Evolutionary conservation across 2,329 filamentous ascomycete species (phyloP), one percentile per base, ranked within the genome.

Genomic region (Scortechinia acanthostroma): DNA sequence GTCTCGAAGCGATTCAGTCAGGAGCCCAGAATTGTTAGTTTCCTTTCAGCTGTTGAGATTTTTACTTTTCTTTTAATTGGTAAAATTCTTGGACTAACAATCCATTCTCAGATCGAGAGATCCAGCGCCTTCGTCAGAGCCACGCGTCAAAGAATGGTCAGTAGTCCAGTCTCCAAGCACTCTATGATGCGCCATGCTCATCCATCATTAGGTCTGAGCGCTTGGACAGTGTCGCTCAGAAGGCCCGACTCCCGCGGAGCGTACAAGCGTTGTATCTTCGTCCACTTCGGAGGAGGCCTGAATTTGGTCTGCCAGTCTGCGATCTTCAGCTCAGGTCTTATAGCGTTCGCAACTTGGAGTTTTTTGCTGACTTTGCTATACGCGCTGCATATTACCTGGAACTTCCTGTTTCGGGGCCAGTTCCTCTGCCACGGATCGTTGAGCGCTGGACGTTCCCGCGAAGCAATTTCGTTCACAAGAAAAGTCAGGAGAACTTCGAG

Each of bases 401-500:
- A 16, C 81, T 98, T 2, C 86, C 90, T 6, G 90, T 90, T 2
- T 86, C 79, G 42, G 93, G 93, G 0, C 91, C 93, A 4, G 73
- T 93, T 4, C 89, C 91, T 10, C 71, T 98, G 16, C 93, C 93
- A 1, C 81, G 85, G 47, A 89, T 91, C 51, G 86, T 79, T 15
- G 88, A 98, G 70, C 80, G 91, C 55, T 98, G 93, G 93, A 97
- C 93, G 1, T 90, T 97, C 2, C 89, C 90, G 6, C 79, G 81
- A 57, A 80, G 80, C 58, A 86, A 88, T 62, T 98, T 98, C 71
- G 88, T 96, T 52, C 88, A 89, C 73, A 98, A 97, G 70, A 98
- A 98, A 69, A 85, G 81, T 28, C 91, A 98, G 66, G 93, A 98
- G 69, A 98, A 98, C 65, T 98, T 95, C 58, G 91, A 97, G 70